Conservation (phyloP, 2,329 filamentous ascomycete species). For the Dothiorella sarmentorum region DNA sequence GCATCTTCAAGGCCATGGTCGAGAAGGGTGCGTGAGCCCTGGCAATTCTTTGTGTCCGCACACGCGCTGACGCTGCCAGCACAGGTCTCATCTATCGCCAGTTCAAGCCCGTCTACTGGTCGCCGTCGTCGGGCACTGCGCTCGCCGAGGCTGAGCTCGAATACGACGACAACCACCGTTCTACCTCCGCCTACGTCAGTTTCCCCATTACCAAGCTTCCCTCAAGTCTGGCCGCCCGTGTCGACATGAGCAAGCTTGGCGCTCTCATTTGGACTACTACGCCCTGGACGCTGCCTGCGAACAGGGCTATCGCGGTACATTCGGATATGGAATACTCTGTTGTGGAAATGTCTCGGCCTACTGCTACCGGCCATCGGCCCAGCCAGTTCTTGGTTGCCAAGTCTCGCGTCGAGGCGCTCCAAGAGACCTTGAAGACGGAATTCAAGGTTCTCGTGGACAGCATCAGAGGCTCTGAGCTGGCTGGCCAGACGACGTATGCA, state of each 20-base stretch:
- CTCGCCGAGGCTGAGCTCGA: conserved; percentile 82
- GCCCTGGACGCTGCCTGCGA: conserved; percentile 94
- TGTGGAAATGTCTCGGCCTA: conserved; percentile 42
- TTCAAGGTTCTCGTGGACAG: conserved; percentile 51
- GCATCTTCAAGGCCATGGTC: conserved; percentile 72
- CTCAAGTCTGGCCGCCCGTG: conserved; percentile 34
- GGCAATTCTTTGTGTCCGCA: background rate
- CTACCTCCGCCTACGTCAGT: conserved; percentile 71
- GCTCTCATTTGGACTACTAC: conserved; percentile 99
- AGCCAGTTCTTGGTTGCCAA: conserved; percentile 66
- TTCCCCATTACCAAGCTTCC: conserved; percentile 62
- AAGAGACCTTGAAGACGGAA: conserved; percentile 30
- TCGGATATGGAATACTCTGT: conserved; percentile 70
- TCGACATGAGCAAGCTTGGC: conserved; percentile 48
- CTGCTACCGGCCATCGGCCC: conserved; percentile 27
- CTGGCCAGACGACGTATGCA: conserved; percentile 44
- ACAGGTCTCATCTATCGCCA: conserved; percentile 69
- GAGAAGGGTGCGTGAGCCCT: conserved; percentile 49
- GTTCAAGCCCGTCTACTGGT: conserved; percentile 85
- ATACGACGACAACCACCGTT: conserved; percentile 72
- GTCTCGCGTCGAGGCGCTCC: conserved; percentile 59
- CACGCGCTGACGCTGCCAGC: background rate
- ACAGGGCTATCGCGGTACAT: conserved; percentile 82
- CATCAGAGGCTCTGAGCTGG: conserved; percentile 64
- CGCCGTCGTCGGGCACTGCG: conserved; percentile 71